Evolutionary conservation across 371 early-diverging fungal species (phyloP), one percentile per base, ranked within the genome.

Genomic region (Coemansia sp.): DNA sequence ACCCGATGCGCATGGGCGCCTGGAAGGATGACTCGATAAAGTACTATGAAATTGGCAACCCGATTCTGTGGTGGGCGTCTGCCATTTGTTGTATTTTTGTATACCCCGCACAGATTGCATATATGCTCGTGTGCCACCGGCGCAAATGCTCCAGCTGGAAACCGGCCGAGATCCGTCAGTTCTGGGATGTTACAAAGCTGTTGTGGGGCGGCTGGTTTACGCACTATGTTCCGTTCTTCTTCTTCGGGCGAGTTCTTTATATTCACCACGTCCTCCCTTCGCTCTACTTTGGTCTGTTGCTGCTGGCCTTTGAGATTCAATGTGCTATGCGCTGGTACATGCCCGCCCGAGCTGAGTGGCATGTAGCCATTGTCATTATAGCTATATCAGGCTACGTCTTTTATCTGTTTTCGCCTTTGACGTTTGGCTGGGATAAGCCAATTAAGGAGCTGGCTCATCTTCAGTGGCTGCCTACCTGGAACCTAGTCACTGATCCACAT

Each of bases 171-270:
- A 91, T 90, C 89, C 83, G 85, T 22, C 84, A 90, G 60, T 95
- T 90, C 68, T 72, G 80, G 27, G 87, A 86, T 70, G 86, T 82
- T 7, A 84, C 84, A 39, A 89, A 94, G 77, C 78, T 90, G 11
- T 83, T 89, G 55, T 81, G 83, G 74, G 74, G 89, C 21, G 99
- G 99, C 11, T 99, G 97, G 97, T 79, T 89, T 65, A 82, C 99
- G 59, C 99, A 99, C 77, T 99, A 95, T 80, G 56, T 94, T 8
- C 98, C 99, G 8, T 99, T 99, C 82, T 95, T 87, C 71, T 85
- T 97, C 55, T 95, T 99, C 92, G 95, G 95, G 10, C 91, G 99
- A 59, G 99, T 99, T 51, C 90, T 92, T 0, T 97, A 97, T 72
- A 80, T 99, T 22, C 99, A 98, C 78, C 99, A 26, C 26, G 26